Evolutionary conservation across 441 rosid genomes (phyloP), one percentile per base, ranked within the genome.

Genomic region (Aleurites moluccanus): DNA sequence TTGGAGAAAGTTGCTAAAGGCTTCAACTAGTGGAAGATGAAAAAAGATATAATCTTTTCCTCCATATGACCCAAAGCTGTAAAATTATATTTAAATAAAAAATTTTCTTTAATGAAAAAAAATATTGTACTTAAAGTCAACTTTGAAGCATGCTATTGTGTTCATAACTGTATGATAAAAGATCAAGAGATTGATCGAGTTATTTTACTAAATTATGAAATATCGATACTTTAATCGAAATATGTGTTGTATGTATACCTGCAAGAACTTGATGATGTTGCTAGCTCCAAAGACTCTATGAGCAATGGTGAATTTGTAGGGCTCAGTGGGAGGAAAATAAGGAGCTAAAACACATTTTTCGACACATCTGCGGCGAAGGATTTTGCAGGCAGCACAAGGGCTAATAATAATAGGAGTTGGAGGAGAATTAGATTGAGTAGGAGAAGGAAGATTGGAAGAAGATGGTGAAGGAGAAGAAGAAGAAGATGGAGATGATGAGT

Each of bases 351-450:
- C 81, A 62, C 94, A 90, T 62, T 88, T 88, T 11, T 88, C 91
- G 1, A 72, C 87, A 62, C 94, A 90, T 30, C 91, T 73, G 68
- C 94, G 88, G 63, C 94, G 87, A 21, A 90, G 91, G 79, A 90
- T 86, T 80, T 86, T 90, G 85, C 94, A 90, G 72, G 94, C 94
- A 14, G 94, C 94, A 52, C 94, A 90, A 8, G 94, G 93, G 80
- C 91, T 88, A 2, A 85, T 23, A 69, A 87, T 82, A 10, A 80
- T 74, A 18, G 70, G 56, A 10, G 74, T 75, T 18, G 74, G 72
- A 10, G 77, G 70, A 13, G 83, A 30, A 30, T 79, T 10, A 25
- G 78, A 13, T 2, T 78, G 65, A 2, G 80, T 27, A 40, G 72
- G 67, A 40, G 68, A 73, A 20, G 60, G 73, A 53, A 21, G 75